Evolutionary conservation across 2,329 filamentous ascomycete species (phyloP), one percentile per base, ranked within the genome.

Genomic region (Trematosphaeria pertusa): DNA sequence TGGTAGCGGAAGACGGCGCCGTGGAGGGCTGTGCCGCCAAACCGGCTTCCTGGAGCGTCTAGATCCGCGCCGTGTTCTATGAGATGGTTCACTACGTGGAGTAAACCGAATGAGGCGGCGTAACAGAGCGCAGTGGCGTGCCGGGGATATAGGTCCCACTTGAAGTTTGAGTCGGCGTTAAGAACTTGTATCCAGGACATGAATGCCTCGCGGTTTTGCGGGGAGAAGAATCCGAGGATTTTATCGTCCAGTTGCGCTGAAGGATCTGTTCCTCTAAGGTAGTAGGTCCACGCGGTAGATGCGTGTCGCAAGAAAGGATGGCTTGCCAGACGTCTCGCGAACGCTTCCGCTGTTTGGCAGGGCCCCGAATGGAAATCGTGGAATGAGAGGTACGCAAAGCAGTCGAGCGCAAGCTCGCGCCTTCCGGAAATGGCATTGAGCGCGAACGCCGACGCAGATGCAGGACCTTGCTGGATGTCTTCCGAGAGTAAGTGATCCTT

Each of bases 171-270:
- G 21, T 39, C 22, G 12, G 37, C 19, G 22, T 39, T 39, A 12
- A 45, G 35, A 2, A 45, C 19, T 39, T 45, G 42, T 8, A 45
- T 20, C 42, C 42, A 45, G n/a, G 42, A 45, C 42, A 45, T 45
- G 42, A 45, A 45, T 10, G 17, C 22, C n/a, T 10, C 3, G 14
- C 28, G 34, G 7, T 17, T 20, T 9, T 39, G 11, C 4, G 35
- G 15, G 3, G 34, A 21, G 42, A 45, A 45, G 42, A 45, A 39
- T 17, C n/a, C 17, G 21, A 15, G 11, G 10, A 45, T 24, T 4
- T 15, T 22, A 9, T 11, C 3, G 5, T 22, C 17, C 5, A 39
- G 19, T 14, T 38, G 24, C 11, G 10, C 14, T 17, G 15, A 3
- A 10, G 15, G 8, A n/a, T 31, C 28, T 7, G 42, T 5, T 7